phyloP scores from a whole-genome alignment of 1,284 basidiomycete species.

The Rhodotorula sp. region DNA sequence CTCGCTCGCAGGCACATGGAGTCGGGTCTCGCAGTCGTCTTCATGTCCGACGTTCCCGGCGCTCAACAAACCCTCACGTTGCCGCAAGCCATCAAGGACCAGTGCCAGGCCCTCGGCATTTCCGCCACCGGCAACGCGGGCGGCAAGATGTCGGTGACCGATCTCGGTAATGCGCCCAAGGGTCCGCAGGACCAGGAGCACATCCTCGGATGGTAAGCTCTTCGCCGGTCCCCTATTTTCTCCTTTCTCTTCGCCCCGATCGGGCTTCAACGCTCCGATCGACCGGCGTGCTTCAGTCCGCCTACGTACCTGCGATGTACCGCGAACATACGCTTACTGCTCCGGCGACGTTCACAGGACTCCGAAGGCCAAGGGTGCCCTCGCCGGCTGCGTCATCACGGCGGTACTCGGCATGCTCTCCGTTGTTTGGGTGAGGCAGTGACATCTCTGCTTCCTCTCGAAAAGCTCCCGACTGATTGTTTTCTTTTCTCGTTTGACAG shows the following conservation, averaged over 20 bases:
- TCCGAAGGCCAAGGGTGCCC: conserved; percentile 55
- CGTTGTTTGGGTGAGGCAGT: conserved; percentile 18
- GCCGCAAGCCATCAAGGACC: conserved; percentile 62
- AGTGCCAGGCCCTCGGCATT: conserved; percentile 65
- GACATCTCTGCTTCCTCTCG: not conserved
- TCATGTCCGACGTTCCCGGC: conserved; percentile 71
- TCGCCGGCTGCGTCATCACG: conserved; percentile 79
- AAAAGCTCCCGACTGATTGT: not conserved
- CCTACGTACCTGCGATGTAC: no score
- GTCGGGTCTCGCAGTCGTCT: conserved; percentile 60
- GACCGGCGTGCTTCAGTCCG: no score
- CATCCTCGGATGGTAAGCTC: conserved; percentile 2
- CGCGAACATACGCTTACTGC: no score
- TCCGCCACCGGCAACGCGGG: conserved; percentile 75
- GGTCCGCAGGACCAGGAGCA: conserved; percentile 39
- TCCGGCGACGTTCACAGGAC: conserved; percentile 10
- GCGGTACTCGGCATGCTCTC: conserved; percentile 26
- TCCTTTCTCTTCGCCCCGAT: no score
- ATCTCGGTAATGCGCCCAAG: conserved; percentile 60
- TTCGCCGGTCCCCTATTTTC: not conserved
- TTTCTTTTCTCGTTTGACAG: not conserved
- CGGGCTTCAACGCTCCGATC: no score
- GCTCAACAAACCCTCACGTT: conserved; percentile 56
- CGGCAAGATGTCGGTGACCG: conserved; percentile 61
- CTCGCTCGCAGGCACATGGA: conserved; percentile 37